Evolutionary conservation across 2,329 filamentous ascomycete genomes (phyloP).

Genomic region (Hymenoscyphus fructigenus): DNA sequence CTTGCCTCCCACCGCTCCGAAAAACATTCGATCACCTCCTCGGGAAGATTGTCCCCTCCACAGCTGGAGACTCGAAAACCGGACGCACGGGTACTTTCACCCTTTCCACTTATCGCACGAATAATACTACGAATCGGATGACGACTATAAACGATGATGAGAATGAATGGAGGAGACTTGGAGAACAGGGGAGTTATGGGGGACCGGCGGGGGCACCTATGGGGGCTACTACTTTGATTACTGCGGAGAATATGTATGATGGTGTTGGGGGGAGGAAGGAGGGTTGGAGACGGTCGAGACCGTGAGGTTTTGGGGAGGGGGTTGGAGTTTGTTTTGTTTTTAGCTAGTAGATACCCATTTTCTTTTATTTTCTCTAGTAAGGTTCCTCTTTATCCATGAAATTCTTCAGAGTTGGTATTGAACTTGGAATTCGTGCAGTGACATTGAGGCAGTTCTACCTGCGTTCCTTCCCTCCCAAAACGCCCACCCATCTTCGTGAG

Average conservation of each 20-base stretch:
- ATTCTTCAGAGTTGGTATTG: too few relatives aligned
- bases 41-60: not conserved
- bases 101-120: not conserved
- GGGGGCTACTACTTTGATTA: not conserved
- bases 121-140: not conserved
- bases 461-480: too few relatives aligned
- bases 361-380: too few relatives aligned
- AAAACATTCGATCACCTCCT: constrained; percentile 4
- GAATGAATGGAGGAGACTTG: not conserved
- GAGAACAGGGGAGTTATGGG: not conserved
- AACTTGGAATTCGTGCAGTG: too few relatives aligned
- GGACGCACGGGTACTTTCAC: not conserved
- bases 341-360: too few relatives aligned
- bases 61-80: not conserved
- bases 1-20: constrained; percentile 1
- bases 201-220: not conserved
- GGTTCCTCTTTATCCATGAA: too few relatives aligned
- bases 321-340: not conserved
- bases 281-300: not conserved
- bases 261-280: not conserved
- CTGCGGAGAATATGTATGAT: not conserved
- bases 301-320: too few relatives aligned
- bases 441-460: too few relatives aligned
- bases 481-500: too few relatives aligned
- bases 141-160: not conserved